phyloP scores from a whole-genome alignment of 768 basidiomycete species.

The Asterophora lycoperdoides region DNA sequence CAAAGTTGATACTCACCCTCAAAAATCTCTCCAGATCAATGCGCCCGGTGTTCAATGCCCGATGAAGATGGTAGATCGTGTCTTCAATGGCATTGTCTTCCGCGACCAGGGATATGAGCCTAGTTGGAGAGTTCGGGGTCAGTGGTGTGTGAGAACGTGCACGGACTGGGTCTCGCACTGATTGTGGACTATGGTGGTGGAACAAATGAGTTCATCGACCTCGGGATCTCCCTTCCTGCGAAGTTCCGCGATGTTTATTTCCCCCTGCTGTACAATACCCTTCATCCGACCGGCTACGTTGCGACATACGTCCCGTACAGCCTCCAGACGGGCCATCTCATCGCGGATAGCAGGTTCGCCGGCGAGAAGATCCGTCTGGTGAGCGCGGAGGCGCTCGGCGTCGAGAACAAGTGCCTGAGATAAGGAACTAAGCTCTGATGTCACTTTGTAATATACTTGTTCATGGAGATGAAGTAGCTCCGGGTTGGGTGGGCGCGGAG shows the following conservation, averaged over 20 bases:
- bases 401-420: constrained; percentile 59
- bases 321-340: constrained; percentile 92
- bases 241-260: constrained; percentile 72
- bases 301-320: constrained; percentile 87
- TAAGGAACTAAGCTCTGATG: constrained; percentile 67
- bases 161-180: constrained; percentile 56
- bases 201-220: constrained; percentile 95
- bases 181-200: constrained; percentile 93
- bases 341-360: constrained; percentile 94
- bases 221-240: constrained; percentile 83
- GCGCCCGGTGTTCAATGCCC: constrained; percentile 85
- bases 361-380: constrained; percentile 79
- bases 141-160: constrained; percentile 8
- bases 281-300: constrained; percentile 68
- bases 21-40: constrained; percentile 95
- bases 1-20: constrained; percentile 52
- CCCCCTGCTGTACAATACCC: constrained; percentile 59
- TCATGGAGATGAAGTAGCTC: constrained; percentile 80
- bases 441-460: constrained; percentile 71
- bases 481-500: constrained; percentile 85
- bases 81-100: constrained; percentile 99
- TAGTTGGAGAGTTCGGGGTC: constrained; percentile 27
- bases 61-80: constrained; percentile 93
- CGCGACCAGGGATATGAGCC: constrained; percentile 95
- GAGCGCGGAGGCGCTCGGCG: constrained; percentile 70